These are phyloP conservation scores for Ophiostoma triangulosporum DNA, from an alignment of 2,329 filamentous ascomycete species.

Conservation along the genomic window DNA sequence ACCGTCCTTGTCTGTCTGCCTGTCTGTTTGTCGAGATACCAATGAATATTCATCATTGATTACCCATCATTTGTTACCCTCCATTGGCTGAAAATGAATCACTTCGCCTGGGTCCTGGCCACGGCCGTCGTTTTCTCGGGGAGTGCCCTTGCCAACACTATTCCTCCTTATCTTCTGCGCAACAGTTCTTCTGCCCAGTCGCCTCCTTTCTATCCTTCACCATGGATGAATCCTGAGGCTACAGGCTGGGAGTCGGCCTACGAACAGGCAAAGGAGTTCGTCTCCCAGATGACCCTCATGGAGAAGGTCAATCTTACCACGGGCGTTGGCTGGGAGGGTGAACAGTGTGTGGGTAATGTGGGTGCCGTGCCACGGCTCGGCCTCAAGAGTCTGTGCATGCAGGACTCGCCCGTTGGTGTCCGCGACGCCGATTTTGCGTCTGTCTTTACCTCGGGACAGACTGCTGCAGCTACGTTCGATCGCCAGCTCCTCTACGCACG, in stretches of 20 bases:
- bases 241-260: slow-evolving; percentile 66
- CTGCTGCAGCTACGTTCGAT: slow-evolving; percentile 74
- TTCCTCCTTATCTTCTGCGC: slow-evolving; percentile 11
- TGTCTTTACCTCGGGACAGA: slow-evolving; percentile 67
- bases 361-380: slow-evolving; percentile 58
- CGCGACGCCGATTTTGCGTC: slow-evolving; percentile 67
- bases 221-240: slow-evolving; percentile 67
- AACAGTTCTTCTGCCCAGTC: slow-evolving; percentile 23
- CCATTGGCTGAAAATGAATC: neutral
- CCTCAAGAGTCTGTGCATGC: slow-evolving; percentile 64
- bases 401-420: slow-evolving; percentile 73
- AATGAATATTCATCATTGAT: neutral
- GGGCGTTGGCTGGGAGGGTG: slow-evolving; percentile 60
- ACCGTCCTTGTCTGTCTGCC: neutral
- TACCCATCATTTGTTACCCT: neutral
- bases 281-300: slow-evolving; percentile 65
- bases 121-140: neutral
- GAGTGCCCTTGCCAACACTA: slow-evolving; percentile 14
- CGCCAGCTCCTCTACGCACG: slow-evolving; percentile 55
- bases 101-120: neutral
- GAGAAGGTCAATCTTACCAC: slow-evolving; percentile 96
- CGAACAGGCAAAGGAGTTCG: slow-evolving; percentile 60
- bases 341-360: slow-evolving; percentile 64
- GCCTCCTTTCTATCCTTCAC: slow-evolving; percentile 65
- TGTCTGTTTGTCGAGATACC: neutral